Conservation (phyloP, 73 alveolate species). For the Stentor coeruleus region DNA sequence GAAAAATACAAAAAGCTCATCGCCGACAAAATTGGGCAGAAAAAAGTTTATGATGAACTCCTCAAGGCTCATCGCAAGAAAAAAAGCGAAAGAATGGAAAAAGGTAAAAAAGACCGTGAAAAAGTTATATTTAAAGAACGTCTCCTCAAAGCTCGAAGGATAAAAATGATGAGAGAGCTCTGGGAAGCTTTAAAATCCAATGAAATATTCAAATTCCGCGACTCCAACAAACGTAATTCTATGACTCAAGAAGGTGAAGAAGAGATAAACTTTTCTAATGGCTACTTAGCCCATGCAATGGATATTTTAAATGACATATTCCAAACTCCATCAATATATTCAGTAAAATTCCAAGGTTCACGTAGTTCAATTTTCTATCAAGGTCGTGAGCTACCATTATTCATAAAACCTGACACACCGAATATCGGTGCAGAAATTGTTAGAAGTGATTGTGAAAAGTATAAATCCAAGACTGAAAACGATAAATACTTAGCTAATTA, state of each 20-base stretch:
- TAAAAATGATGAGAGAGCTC: not conserved
- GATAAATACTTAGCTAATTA: no score
- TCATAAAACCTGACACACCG: not conserved
- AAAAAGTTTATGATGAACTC: conserved; percentile 1
- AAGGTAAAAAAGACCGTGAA: not conserved
- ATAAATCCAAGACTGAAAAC: no score
- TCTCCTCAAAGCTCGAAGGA: conserved; percentile 1
- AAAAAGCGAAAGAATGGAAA: not conserved
- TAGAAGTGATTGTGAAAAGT: no score
- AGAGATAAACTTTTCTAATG: not conserved
- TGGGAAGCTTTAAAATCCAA: not conserved
- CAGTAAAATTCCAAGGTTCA: conserved; percentile 1
- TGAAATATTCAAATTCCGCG: not conserved
- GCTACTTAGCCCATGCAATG: not conserved
- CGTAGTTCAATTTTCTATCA: not conserved
- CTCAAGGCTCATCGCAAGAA: not conserved
- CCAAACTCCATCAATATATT: not conserved
- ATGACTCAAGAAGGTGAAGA: not conserved
- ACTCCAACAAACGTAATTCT: not conserved
- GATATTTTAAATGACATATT: not conserved
- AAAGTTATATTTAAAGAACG: not conserved
- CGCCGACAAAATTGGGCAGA: not conserved
- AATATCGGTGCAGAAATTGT: not conserved
- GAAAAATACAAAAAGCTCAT: no score
- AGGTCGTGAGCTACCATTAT: not conserved